phyloP scores from a whole-genome alignment of 179 eudicot genomes.

The Actinidia arguta region DNA sequence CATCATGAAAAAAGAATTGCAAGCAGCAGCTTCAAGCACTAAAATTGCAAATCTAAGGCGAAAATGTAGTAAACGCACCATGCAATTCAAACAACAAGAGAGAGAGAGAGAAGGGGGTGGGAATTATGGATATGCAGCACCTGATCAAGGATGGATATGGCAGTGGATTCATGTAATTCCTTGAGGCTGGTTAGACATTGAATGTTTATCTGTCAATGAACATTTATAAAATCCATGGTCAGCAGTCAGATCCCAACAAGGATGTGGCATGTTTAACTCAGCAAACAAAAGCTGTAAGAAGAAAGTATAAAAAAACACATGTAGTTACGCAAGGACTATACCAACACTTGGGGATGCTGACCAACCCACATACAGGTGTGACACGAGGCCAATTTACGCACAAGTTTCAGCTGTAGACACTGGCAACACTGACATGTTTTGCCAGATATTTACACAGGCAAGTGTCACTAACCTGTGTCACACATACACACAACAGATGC shows the following conservation, averaged over 20 bases:
- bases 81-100: background rate
- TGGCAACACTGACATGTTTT: background rate
- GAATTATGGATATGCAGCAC: conserved; percentile 27
- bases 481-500: background rate
- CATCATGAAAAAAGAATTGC: conserved; percentile 9
- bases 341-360: background rate
- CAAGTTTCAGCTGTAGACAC: background rate
- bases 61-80: background rate
- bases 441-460: background rate
- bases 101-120: background rate
- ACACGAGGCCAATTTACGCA: background rate
- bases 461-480: background rate
- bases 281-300: background rate
- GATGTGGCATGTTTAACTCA: background rate
- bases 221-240: conserved; percentile 5
- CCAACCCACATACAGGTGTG: background rate
- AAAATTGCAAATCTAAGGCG: conserved; percentile 6
- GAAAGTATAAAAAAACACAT: background rate
- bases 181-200: conserved; percentile 56
- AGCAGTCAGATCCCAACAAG: background rate
- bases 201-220: conserved; percentile 56
- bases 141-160: conserved; percentile 84
- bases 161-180: conserved; percentile 63
- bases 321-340: background rate
- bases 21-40: background rate